Conservation (phyloP, 345 rosid genomes). For the Eutrema yunnanense region DNA sequence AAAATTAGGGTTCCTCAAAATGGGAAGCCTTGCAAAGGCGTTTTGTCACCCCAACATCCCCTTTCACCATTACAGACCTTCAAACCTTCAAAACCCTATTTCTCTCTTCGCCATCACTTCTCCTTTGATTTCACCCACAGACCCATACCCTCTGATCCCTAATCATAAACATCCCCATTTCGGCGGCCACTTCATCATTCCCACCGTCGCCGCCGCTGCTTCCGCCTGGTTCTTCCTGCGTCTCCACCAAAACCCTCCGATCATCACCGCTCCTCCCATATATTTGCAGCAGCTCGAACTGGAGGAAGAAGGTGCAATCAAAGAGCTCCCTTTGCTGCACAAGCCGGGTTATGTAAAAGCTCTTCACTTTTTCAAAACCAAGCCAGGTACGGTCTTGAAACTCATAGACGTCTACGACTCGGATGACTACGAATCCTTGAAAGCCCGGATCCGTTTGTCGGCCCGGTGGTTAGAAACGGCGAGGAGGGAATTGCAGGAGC, state of each 20-base stretch:
- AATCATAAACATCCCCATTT: not conserved
- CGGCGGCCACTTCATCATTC: conserved; percentile 26
- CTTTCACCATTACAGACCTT: conserved; percentile 26
- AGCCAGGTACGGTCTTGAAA: conserved; percentile 17
- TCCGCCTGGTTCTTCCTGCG: conserved; percentile 32
- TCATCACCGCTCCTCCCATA: conserved; percentile 13
- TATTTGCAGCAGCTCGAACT: not conserved
- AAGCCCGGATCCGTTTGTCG: conserved; percentile 24
- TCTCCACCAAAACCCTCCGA: conserved; percentile 21
- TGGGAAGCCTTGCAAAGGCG: conserved; percentile 1
- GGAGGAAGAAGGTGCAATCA: conserved; percentile 16
- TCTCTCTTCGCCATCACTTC: conserved; percentile 31
- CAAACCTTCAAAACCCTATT: conserved; percentile 23
- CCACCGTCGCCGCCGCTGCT: conserved; percentile 27
- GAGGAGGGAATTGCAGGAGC: conserved; percentile 18
- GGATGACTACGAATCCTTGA: conserved; percentile 17
- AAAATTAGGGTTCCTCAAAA: not conserved
- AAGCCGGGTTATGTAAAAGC: conserved; percentile 17
- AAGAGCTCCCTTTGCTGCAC: conserved; percentile 22
- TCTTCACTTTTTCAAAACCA: conserved; percentile 18
- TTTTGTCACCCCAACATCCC: conserved; percentile 18
- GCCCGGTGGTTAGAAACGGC: conserved; percentile 19
- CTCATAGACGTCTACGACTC: conserved; percentile 8
- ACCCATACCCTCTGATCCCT: not conserved
- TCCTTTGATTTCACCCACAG: conserved; percentile 11